Base-by-base conservation (phyloP, 768 basidiomycete species). In the Pisolithus marmoratus region DNA sequence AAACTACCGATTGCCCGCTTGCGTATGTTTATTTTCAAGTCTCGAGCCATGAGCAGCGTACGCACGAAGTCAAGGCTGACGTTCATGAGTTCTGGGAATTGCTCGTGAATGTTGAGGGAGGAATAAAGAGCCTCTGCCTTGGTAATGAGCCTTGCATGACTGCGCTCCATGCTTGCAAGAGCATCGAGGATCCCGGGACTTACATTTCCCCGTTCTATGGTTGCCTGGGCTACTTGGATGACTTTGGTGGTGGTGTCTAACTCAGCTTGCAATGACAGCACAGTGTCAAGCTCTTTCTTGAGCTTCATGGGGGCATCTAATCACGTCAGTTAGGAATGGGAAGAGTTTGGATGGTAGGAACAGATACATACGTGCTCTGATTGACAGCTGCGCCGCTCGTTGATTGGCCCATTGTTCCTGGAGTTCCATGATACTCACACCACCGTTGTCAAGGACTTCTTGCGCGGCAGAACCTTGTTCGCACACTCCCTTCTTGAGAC, bases 11-110 rank as follows among this genome's bases (percentile, higher is more conserved):
- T 62, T 29, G 29, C 29, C 1, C 8, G 54, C 49, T 68, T 70
- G 8, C 65, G 52, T 5, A 74, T 70, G 46, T 68, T 72, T 20
- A 72, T 70, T 51, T 75, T 76, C 24, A 73, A 59, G 53, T 74
- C 70, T 0, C 63, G 59, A 4, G 65, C 69, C 50, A 72, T 58
- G 1, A 75, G 49, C 0, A 76, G 64, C 0, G 55, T 62, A 2
- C 52, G 54, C 2, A 72, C 60, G 50, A 71, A 71, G 5, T 67
- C 59, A 4, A 66, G 46, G 14, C 62, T 53, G 7, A 71, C 34
- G 3, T 58, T 59, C 14, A 55, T 24, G 4, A 75, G 67, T 24
- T 69, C 70, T 0, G 70, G 73, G 36, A 68, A 71, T 8, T 26
- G 19, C 4, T 65, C 54, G 2, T 59, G 60, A 8, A 74, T 50